Evolutionary conservation across 371 early-diverging fungal genomes (phyloP), one percentile per base, ranked within the genome.

Genomic region (Rhizomucor miehei): DNA sequence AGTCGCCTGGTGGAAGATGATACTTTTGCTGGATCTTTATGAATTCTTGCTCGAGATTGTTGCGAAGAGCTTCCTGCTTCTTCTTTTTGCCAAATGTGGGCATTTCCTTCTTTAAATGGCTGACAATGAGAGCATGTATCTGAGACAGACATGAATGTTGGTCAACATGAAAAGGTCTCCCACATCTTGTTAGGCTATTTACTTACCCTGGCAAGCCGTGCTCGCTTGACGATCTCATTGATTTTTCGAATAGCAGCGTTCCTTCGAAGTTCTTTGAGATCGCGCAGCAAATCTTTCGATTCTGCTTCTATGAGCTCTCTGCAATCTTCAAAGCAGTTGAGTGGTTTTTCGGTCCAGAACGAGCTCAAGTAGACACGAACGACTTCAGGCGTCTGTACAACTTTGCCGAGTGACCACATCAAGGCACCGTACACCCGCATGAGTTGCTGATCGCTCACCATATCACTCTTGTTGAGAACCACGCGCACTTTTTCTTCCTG

Each of bases 391-490:
- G 92, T 89, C 40, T 87, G 80, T 4, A 94, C 78, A 1, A 94
- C 92, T 64, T 90, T 91, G 48, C 94, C 94, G 11, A 94, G 77
- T 20, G 94, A 91, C 94, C 94, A 94, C 94, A 94, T 94, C 73
- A 94, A 71, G 11, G 94, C 94, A 53, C 94, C 94, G 60, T 91
- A 90, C 74, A 93, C 93, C 20, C 94, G 79, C 91, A 94, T 89
- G 51, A 94, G 67, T 71, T 94, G 90, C 59, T 93, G 93, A 44
- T 86, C 85, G 57, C 72, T 86, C 41, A 94, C 86, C 86, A 84
- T 86, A 61, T 94, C 92, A 48, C 89, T 85, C 68, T 94, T 94
- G 77, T 94, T 94, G 17, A 94, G 73, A 12, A 93, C 85, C 0
- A 93, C 85, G 23, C 90, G 77, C 8, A 91, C 81, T 60, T 94